Percentiles rank a stretch among this genome's conserved stretches.
Conservation (phyloP, 1,284 basidiomycete genomes). For the Lignosus rhinocerotis region DNA sequence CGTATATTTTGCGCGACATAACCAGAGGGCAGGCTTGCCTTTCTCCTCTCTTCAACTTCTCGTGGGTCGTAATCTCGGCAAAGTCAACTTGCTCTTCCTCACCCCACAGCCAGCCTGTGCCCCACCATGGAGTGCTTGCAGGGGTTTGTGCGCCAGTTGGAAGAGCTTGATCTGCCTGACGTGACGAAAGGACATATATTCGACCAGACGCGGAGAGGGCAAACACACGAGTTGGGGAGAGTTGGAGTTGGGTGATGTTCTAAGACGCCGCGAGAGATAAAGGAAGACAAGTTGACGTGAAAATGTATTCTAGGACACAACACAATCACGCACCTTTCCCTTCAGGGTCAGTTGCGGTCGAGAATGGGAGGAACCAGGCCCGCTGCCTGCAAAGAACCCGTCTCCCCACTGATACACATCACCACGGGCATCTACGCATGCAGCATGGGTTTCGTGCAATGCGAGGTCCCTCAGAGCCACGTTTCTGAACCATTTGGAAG, state of each 20-base stretch:
- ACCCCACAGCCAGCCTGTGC: slow-evolving; percentile 55
- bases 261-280: slow-evolving; percentile 29
- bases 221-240: slow-evolving; percentile 62
- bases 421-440: slow-evolving; percentile 83
- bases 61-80: slow-evolving; percentile 48
- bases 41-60: slow-evolving; percentile 53
- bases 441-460: slow-evolving; percentile 74
- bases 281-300: background rate
- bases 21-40: slow-evolving; percentile 38
- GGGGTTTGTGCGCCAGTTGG: slow-evolving; percentile 37
- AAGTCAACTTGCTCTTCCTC: slow-evolving; percentile 54
- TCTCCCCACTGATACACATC: slow-evolving; percentile 91
- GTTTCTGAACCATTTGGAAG: slow-evolving; percentile 57
- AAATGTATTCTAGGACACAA: background rate
- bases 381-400: slow-evolving; percentile 50
- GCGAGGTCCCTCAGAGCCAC: slow-evolving; percentile 77
- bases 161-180: slow-evolving; percentile 48
- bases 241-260: slow-evolving; percentile 68
- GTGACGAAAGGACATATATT: slow-evolving; percentile 69
- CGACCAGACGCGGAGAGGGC: slow-evolving; percentile 75
- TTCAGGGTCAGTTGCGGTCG: slow-evolving; percentile 56
- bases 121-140: slow-evolving; percentile 54
- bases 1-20: background rate
- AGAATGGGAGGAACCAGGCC: slow-evolving; percentile 26
- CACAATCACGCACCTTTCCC: slow-evolving; percentile 62